Conservation (phyloP, 257 asterid genomes). For the Nicotiana knightiana region DNA sequence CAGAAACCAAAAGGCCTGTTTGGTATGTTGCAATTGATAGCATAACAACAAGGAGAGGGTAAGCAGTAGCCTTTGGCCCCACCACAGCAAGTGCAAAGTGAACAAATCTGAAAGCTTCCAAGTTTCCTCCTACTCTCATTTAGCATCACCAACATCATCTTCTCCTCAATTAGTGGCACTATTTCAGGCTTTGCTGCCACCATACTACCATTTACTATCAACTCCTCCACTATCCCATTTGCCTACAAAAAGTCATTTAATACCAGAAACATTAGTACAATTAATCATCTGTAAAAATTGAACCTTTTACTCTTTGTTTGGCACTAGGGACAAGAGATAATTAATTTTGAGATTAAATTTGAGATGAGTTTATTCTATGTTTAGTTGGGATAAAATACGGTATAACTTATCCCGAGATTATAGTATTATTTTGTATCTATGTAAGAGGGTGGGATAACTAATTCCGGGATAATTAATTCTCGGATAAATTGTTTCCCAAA, state of each 20-base stretch:
- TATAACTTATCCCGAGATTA: no score
- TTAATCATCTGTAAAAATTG: not conserved
- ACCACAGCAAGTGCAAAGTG: constrained; percentile 74
- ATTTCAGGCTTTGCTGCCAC: constrained; percentile 17
- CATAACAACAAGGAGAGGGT: constrained; percentile 74
- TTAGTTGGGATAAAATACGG: no score
- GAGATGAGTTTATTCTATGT: no score
- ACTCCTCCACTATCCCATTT: constrained; percentile 15
- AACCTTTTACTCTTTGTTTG: no score
- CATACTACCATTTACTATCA: constrained; percentile 11
- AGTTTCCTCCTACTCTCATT: constrained; percentile 61
- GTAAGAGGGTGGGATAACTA: no score
- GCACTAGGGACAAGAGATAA: no score
- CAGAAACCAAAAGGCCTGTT: constrained; percentile 82
- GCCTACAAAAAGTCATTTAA: constrained; percentile 29
- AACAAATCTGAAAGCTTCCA: constrained; percentile 60
- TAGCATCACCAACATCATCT: constrained; percentile 37
- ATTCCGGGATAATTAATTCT: no score
- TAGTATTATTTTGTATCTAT: no score
- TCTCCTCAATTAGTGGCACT: constrained; percentile 53
- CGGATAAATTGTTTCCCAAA: no score
- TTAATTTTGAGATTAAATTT: no score
- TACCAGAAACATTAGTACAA: not conserved
- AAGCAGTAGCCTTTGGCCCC: constrained; percentile 45
- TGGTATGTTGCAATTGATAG: constrained; percentile 79